Percentiles rank a stretch among this genome's conserved stretches.
phyloP scores from a whole-genome alignment of 805 yeast genomes.

The Kuraishia hungarica region DNA sequence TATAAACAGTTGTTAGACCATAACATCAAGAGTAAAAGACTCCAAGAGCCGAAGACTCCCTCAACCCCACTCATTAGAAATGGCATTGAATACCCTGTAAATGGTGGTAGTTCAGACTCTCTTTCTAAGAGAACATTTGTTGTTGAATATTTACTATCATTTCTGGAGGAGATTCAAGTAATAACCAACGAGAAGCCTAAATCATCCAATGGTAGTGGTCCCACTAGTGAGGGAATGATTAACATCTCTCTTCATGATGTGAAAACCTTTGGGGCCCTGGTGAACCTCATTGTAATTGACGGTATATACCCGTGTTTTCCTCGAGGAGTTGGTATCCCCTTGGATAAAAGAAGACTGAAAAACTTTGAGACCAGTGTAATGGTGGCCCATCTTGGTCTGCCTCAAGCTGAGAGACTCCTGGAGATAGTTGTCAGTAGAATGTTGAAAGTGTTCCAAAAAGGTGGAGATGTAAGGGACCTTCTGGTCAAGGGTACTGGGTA shows the following conservation, averaged over 20 bases:
- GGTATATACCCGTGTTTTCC: constrained; percentile 65
- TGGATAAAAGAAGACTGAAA: constrained; percentile 49
- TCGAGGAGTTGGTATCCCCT: constrained; percentile 50
- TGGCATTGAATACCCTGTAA: background rate
- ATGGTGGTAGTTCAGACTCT: background rate
- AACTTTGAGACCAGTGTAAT: constrained; percentile 23
- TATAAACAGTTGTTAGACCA: background rate
- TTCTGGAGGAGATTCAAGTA: constrained; percentile 29
- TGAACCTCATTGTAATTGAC: constrained; percentile 57
- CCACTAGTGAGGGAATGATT: constrained; percentile 24
- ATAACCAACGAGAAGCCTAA: constrained; percentile 15
- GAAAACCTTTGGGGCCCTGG: constrained; percentile 56
- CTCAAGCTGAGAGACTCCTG: constrained; percentile 12
- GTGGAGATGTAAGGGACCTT: constrained; percentile 43
- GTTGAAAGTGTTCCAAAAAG: constrained; percentile 23
- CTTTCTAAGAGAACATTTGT: constrained; percentile 10
- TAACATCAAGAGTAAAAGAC: background rate
- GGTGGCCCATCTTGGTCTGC: constrained; percentile 14
- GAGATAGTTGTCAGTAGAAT: constrained; percentile 21
- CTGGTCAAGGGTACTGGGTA: constrained; percentile 59
- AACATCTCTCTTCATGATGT: constrained; percentile 81
- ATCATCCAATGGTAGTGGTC: background rate
- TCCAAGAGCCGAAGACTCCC: background rate
- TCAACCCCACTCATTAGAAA: background rate
- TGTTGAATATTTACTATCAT: constrained; percentile 26